Conservation (phyloP, 2,329 filamentous ascomycete genomes). For the Claviceps sp. region DNA sequence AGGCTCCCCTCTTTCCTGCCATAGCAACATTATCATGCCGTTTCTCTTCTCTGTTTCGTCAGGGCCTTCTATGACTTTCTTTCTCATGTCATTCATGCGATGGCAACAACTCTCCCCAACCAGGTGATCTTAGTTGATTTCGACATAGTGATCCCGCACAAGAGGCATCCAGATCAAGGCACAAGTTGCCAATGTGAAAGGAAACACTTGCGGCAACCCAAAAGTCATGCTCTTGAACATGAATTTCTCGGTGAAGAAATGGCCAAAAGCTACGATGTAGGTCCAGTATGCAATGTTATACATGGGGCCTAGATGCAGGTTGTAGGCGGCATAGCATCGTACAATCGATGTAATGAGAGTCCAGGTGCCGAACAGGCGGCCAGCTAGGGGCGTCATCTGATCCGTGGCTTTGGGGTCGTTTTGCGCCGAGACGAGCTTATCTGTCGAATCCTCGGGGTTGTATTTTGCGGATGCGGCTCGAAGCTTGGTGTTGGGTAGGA, state of each 20-base stretch:
- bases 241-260: constrained; percentile 71
- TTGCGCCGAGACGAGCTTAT: constrained; percentile 35
- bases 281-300: constrained; percentile 77
- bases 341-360: constrained; percentile 67
- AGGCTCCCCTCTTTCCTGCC: background rate
- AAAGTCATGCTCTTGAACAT: constrained; percentile 64
- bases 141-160: constrained; percentile 60
- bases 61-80: too few species aligned
- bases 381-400: constrained; percentile 61
- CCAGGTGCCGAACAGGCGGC: constrained; percentile 78
- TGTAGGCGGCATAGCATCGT: constrained; percentile 71
- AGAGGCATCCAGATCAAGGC: constrained; percentile 47
- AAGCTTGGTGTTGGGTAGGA: constrained; percentile 36
- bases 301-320: constrained; percentile 56
- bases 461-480: constrained; percentile 25
- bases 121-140: constrained; percentile 17
- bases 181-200: constrained; percentile 35
- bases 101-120: background rate
- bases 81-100: background rate
- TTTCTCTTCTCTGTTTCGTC: background rate
- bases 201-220: constrained; percentile 40
- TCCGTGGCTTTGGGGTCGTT: constrained; percentile 35
- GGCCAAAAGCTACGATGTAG: constrained; percentile 62
- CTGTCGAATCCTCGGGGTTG: constrained; percentile 38
- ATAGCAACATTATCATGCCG: background rate